Evolutionary conservation across 2,329 filamentous ascomycete species (phyloP), one percentile per base, ranked within the genome.

Genomic region (Xylaria sp.): DNA sequence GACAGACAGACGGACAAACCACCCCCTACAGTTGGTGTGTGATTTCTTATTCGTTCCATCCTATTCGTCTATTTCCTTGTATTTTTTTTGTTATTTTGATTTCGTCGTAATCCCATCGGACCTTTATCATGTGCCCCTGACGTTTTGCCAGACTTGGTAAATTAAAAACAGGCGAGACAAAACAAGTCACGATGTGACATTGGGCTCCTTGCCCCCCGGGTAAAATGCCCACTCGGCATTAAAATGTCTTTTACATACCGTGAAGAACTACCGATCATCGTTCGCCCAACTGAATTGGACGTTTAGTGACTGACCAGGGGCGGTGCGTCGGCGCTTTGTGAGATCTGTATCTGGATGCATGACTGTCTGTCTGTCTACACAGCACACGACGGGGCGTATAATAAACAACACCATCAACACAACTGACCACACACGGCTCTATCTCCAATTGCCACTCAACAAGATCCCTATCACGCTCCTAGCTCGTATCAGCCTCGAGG

Each of bases 291-390:
- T 4, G 18, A 19, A 49, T 30, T 46, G n/a, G 47, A 42, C 9
- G 7, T 46, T 54, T 54, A 39, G 39, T 44, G 49, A 11, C 39
- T 42, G 37, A 42, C 37, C 11, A 10, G 37, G 8, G 11, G 8
- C 8, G 8, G 8, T 13, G 37, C 37, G 11, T 42, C 37, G 37
- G 37, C 37, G 37, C 37, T 60, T 60, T 60, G 52, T 54, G 44
- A 60, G 60, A 63, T 60, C 60, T 51, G 60, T 55, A 63, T 63
- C 58, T 54, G 46, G 37, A 54, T 54, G n/a, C 30, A 55, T 4
- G 23, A 30, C 23, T 30, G 23, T 30, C 23, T 30, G 23, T 42
- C 42, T 35, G 16, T 11, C 10, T 42, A 48, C 52, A 11, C 34
- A 54, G 30, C n/a, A 46, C 10, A 46, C n/a, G 42, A 13, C 37